Evolutionary conservation across 139 green algal species (phyloP).

Genomic region (Monoraphidium neglectum): DNA sequence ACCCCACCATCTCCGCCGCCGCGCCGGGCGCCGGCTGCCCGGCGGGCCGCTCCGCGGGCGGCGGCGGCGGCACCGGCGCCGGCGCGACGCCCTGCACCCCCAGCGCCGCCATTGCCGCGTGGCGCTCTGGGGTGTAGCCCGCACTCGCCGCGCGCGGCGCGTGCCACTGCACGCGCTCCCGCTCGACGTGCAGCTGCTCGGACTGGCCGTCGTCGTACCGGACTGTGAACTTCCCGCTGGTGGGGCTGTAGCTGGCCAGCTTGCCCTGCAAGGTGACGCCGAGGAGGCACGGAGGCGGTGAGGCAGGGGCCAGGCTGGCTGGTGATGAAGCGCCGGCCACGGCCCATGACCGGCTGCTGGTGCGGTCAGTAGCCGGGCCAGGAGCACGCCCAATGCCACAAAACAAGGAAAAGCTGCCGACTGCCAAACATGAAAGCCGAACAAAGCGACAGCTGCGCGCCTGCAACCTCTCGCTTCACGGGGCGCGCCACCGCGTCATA

Average conservation of each 20-base stretch:
- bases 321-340: too few relatives aligned
- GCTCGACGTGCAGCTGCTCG: conserved; percentile 54
- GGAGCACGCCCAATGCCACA: too few relatives aligned
- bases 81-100: neutral
- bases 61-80: neutral
- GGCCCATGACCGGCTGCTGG: too few relatives aligned
- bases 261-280: conserved; percentile 21
- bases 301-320: too few relatives aligned
- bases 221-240: conserved; percentile 34
- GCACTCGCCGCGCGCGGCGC: conserved; percentile 21
- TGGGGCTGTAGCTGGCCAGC: conserved; percentile 18
- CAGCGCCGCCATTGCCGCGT: conserved; percentile 1
- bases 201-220: conserved; percentile 68
- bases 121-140: conserved; percentile 12
- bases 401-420: too few relatives aligned
- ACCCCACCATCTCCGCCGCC: conserved; percentile 15
- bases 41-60: neutral
- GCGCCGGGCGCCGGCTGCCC: neutral
- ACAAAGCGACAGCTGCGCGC: too few relatives aligned
- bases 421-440: too few relatives aligned
- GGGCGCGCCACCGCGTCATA: too few relatives aligned
- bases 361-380: too few relatives aligned
- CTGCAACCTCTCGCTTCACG: too few relatives aligned
- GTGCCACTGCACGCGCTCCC: conserved; percentile 32
- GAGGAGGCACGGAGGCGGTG: too few relatives aligned